A percentile compares a stretch with the other conserved stretches of the same genome.
Evolutionary conservation across 2,329 filamentous ascomycete genomes (phyloP).

Genomic region (Corynespora cassiicola): DNA sequence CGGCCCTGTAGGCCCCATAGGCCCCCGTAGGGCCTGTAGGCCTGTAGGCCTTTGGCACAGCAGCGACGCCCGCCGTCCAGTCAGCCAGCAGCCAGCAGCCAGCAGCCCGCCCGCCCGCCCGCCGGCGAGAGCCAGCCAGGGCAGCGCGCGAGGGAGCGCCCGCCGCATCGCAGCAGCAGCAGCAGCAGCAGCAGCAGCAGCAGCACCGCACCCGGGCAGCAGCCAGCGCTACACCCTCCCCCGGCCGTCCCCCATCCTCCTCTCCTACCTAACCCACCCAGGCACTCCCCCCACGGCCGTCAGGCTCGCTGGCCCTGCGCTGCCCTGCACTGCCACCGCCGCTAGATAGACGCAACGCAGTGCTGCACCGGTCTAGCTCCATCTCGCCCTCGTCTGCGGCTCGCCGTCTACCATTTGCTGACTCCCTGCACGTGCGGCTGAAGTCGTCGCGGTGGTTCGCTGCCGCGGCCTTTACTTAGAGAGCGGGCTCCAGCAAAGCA

Average conservation of each 20-base stretch:
- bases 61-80: too few species aligned
- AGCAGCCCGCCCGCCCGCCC: conserved; percentile 2
- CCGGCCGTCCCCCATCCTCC: background rate
- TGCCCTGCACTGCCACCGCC: conserved; percentile 39
- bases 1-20: background rate
- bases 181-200: conserved; percentile 5
- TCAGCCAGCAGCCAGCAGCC: conserved; percentile 3
- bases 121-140: background rate
- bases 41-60: too few species aligned
- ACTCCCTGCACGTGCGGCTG: conserved; percentile 39
- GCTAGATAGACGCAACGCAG: conserved; percentile 30
- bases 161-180: conserved; percentile 10
- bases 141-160: background rate
- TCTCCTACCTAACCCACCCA: background rate
- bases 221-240: background rate
- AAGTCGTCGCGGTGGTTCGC: conserved; percentile 23
- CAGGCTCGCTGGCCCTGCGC: conserved; percentile 2
- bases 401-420: conserved; percentile 31
- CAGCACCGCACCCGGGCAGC: conserved; percentile 3
- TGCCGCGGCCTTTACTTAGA: conserved; percentile 20
- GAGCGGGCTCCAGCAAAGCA: conserved; percentile 17
- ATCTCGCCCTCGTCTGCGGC: conserved; percentile 25
- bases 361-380: conserved; percentile 26
- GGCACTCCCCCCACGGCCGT: conserved; percentile 1
- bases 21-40: background rate